Percentiles rank a stretch among this genome's conserved stretches.
Evolutionary conservation across 257 asterid species (phyloP).

Genomic region (Phtheirospermum japonicum): DNA sequence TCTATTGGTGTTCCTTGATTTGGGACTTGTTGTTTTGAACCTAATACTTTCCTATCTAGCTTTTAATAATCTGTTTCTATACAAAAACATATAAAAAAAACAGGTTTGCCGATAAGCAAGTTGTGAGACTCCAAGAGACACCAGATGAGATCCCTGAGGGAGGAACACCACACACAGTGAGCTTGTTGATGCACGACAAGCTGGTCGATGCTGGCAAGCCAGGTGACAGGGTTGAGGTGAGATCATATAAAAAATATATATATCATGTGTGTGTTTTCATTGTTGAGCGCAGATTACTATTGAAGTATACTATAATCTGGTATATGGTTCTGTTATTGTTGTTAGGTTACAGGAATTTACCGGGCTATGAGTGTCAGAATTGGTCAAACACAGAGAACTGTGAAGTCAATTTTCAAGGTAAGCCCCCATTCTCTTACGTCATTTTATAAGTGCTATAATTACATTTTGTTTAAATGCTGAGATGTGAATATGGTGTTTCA

Average conservation of each 20-base stretch:
- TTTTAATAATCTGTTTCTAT: background rate
- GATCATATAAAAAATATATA: constrained; percentile 18
- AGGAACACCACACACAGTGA: constrained; percentile 98
- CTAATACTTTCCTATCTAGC: background rate
- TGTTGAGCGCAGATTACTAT: constrained; percentile 15
- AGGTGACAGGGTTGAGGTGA: constrained; percentile 97
- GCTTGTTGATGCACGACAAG: constrained; percentile 97
- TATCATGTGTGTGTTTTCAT: background rate
- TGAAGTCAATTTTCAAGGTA: constrained; percentile 88
- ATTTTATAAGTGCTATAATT: constrained; percentile 6
- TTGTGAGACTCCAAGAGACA: constrained; percentile 95
- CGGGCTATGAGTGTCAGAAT: constrained; percentile 94
- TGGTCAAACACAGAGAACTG: constrained; percentile 96
- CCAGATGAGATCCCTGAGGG: constrained; percentile 99
- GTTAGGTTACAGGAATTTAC: constrained; percentile 93
- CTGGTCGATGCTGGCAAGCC: constrained; percentile 97
- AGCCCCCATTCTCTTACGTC: constrained; percentile 22
- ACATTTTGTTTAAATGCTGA: constrained; percentile 16
- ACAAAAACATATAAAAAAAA: background rate
- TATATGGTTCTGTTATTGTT: constrained; percentile 30
- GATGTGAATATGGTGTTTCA: constrained; percentile 9
- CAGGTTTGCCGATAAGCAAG: constrained; percentile 97
- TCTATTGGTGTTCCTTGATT: background rate
- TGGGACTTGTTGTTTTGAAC: constrained; percentile 7
- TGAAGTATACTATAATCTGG: constrained; percentile 22